Percentiles rank a stretch among this genome's conserved stretches.
Conservation (phyloP, 495 filamentous ascomycete species). For the Glonium stellatum region DNA sequence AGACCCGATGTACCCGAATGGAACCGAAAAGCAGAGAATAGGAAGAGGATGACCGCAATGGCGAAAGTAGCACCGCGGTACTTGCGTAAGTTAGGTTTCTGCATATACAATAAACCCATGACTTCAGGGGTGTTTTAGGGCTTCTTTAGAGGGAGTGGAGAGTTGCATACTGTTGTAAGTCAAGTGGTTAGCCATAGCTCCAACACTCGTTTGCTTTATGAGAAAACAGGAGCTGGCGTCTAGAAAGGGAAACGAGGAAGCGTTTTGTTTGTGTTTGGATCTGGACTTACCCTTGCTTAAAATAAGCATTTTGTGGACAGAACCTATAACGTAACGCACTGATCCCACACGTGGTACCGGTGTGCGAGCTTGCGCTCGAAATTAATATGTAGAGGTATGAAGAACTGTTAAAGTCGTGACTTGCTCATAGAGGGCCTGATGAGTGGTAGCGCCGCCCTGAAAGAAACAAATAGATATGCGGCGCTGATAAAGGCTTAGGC, state of each 20-base stretch:
- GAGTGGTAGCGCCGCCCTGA: too few relatives aligned
- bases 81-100: background rate
- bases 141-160: background rate
- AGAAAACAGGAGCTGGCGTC: background rate
- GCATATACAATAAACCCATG: background rate
- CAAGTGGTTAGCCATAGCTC: background rate
- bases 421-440: too few relatives aligned
- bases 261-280: background rate
- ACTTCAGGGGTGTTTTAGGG: background rate
- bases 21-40: background rate
- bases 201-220: background rate
- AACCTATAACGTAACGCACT: background rate
- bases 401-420: too few relatives aligned
- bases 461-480: too few relatives aligned
- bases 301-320: background rate
- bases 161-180: background rate
- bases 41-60: background rate
- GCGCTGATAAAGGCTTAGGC: too few relatives aligned
- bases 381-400: too few relatives aligned
- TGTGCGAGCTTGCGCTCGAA: too few relatives aligned
- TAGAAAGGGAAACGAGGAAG: background rate
- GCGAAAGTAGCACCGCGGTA: background rate
- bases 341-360: too few relatives aligned
- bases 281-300: background rate
- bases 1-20: background rate